A percentile compares a stretch with the other conserved stretches of the same genome.
Conservation (phyloP, 2,329 filamentous ascomycete genomes). For the Hypocreales sp. region DNA sequence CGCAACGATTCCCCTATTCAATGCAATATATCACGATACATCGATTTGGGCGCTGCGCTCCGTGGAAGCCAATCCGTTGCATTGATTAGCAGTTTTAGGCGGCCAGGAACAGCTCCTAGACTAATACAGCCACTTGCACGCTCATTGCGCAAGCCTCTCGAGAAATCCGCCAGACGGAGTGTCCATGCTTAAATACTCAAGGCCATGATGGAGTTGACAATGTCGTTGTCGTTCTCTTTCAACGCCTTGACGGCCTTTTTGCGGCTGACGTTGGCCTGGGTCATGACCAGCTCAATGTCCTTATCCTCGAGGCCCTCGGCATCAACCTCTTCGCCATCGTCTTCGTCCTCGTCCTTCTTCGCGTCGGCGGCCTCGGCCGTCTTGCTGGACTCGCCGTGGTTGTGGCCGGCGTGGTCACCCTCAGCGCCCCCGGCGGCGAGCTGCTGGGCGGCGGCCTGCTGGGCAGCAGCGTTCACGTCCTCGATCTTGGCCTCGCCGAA, state of each 20-base stretch:
- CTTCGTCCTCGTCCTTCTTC: conserved; percentile 73
- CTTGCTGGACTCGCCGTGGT: conserved; percentile 53
- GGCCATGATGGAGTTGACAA: conserved; percentile 99
- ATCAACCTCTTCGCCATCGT: conserved; percentile 92
- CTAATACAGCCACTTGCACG: conserved; percentile 13
- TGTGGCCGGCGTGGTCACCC: conserved; percentile 57
- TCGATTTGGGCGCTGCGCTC: no score
- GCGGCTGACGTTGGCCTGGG: conserved; percentile 87
- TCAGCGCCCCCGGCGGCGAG: conserved; percentile 57
- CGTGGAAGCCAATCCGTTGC: no score
- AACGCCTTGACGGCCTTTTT: conserved; percentile 99
- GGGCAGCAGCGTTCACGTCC: conserved; percentile 96
- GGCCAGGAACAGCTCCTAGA: conserved; percentile 6
- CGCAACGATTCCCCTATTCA: no score
- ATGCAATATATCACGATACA: no score
- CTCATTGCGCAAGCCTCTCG: conserved; percentile 10
- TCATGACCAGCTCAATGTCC: conserved; percentile 99
- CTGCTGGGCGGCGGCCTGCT: conserved; percentile 78
- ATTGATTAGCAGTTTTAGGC: no score
- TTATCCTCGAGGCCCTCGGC: conserved; percentile 91
- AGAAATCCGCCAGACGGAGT: conserved; percentile 5
- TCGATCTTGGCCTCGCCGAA: conserved; percentile 99
- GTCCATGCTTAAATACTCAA: conserved; percentile 53
- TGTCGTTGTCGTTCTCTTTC: conserved; percentile 98
- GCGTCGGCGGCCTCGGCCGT: conserved; percentile 45